Base-by-base conservation (phyloP, 768 basidiomycete species). In the Boletus bicolor region DNA sequence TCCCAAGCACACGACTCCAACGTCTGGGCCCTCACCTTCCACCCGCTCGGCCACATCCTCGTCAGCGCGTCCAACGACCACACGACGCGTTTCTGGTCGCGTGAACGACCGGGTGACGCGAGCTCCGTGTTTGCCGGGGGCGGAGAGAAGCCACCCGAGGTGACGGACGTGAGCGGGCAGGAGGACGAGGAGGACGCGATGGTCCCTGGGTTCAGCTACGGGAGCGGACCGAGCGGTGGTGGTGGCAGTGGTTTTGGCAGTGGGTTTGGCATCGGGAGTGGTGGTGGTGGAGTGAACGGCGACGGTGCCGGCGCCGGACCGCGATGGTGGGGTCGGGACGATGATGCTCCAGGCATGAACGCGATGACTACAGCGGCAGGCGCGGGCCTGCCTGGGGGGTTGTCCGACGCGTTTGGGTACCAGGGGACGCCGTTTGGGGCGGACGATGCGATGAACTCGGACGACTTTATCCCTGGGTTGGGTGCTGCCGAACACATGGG, bases 1-100 rank as follows among this genome's bases (percentile, higher is more conserved):
- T 87, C 89, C n/a, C 89, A 93, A 68, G 97, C 97, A 9, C 97
- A 99, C 79, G 97, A 99, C 76, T 93, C 91, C 32, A 94, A 95
- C 71, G 92, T 99, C 58, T 98, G 95, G 92, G 85, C 92, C 0
- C 82, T 99, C 59, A 84, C 93, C 4, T 99, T 86, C 80, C 95
- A 98, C 73, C 95, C 96, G 0, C 83, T 98, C 15, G 96, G 97
- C 0, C 95, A 98, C 73, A 81, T 98, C 63, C 86, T 99, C 64
- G 93, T 87, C 58, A 87, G 85, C 58, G 97, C 89, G 10, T 91
- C 90, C n/a, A 98, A 97, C 76, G 97, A 99, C 77, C 93, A 95
- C 75, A 98, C 97, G 6, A 97, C 96, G 7, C 84, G 95, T n/a
- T 99, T 98, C 80, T 98, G 97, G 96, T 87, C 87, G 46, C 84